Percentiles rank a stretch among this genome's conserved stretches.
Conservation (phyloP, 2,329 filamentous ascomycete genomes). For the Aureobasidium sp. region DNA sequence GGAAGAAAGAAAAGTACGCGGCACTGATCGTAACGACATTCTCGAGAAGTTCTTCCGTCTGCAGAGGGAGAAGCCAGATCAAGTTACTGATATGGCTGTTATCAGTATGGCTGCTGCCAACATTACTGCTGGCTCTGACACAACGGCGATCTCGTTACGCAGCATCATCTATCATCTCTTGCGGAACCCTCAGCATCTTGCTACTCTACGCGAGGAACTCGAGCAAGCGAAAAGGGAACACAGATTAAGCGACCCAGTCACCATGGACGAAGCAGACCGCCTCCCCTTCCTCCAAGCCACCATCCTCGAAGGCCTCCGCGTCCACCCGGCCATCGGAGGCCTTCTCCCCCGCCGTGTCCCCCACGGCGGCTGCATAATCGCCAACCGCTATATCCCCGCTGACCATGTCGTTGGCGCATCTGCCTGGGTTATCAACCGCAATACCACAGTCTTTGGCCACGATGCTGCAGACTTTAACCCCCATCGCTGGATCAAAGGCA, state of each 20-base stretch:
- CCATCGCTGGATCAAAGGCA: slow-evolving; percentile 42
- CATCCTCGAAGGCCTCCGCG: slow-evolving; percentile 26
- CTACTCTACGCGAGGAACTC: slow-evolving; percentile 19
- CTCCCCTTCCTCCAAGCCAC: slow-evolving; percentile 26
- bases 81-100: slow-evolving; percentile 16
- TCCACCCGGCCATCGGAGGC: slow-evolving; percentile 23
- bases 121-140: slow-evolving; percentile 26
- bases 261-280: slow-evolving; percentile 21
- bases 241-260: slow-evolving; percentile 14
- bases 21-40: slow-evolving; percentile 9
- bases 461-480: slow-evolving; percentile 40
- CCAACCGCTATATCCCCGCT: slow-evolving; percentile 36
- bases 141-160: slow-evolving; percentile 28
- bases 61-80: slow-evolving; percentile 10
- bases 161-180: slow-evolving; percentile 27
- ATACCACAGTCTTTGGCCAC: slow-evolving; percentile 31
- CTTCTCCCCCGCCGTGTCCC: slow-evolving; percentile 6
- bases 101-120: slow-evolving; percentile 19
- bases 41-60: slow-evolving; percentile 9
- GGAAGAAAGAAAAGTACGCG: background rate
- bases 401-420: slow-evolving; percentile 41
- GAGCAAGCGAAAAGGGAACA: background rate
- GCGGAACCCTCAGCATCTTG: slow-evolving; percentile 20
- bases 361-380: slow-evolving; percentile 16
- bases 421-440: slow-evolving; percentile 34